These are phyloP conservation scores for Orbilia blumenaviensis DNA, from an alignment of 2,329 filamentous ascomycete genomes.

Conservation along the genomic window DNA sequence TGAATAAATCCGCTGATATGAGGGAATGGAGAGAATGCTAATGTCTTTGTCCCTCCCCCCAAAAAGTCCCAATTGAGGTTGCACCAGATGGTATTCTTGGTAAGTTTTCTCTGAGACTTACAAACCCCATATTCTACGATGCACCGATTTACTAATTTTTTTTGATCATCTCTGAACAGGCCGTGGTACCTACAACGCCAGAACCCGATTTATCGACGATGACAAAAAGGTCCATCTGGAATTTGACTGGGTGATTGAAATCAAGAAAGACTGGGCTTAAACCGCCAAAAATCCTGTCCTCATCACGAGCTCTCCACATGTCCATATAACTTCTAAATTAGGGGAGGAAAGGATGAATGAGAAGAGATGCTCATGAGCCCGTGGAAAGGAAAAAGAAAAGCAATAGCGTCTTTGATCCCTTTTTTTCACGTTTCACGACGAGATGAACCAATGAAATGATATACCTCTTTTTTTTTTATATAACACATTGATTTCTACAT, in stretches of 20 bases:
- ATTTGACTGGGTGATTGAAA: slow-evolving; percentile 97
- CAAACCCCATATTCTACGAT: not conserved
- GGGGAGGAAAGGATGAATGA: too few species aligned
- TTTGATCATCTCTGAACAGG: slow-evolving; percentile 61
- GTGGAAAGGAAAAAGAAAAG: not conserved
- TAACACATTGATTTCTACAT: too few species aligned
- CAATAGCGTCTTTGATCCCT: not conserved
- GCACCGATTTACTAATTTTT: not conserved
- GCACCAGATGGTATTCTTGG: slow-evolving; percentile 86
- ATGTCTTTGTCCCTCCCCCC: not conserved
- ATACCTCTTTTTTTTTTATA: too few species aligned
- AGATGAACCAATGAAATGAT: slow-evolving; percentile 6
- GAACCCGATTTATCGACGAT: slow-evolving; percentile 92
- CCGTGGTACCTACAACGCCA: slow-evolving; percentile 87
- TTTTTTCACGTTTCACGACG: not conserved
- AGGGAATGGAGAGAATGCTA: not conserved
- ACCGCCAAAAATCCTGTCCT: not conserved
- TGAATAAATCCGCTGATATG: not conserved
- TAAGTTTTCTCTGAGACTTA: not conserved
- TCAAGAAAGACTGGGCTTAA: slow-evolving; percentile 85
- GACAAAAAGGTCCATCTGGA: slow-evolving; percentile 88
- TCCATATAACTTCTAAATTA: not conserved
- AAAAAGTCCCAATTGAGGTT: slow-evolving; percentile 83
- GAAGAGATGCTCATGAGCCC: not conserved
- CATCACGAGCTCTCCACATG: not conserved